phyloP scores from a whole-genome alignment of 352 stramenopile species.

The Phytopythium cucurbitacearum region DNA sequence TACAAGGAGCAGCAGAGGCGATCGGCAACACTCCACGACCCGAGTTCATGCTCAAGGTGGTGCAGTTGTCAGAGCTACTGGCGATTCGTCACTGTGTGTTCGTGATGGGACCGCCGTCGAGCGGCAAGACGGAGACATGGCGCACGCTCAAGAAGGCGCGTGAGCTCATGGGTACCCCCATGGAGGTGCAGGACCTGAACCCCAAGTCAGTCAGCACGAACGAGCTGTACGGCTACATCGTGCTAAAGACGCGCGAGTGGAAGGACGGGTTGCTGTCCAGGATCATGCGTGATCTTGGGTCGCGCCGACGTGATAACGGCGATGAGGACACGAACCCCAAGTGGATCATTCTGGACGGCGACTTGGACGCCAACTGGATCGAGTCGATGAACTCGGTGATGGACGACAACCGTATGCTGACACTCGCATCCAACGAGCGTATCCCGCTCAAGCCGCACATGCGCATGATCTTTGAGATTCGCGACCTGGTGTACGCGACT shows the following conservation, averaged over 20 bases:
- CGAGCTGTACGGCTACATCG: slow-evolving; percentile 96
- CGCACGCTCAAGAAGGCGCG: slow-evolving; percentile 90
- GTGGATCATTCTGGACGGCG: slow-evolving; percentile 97
- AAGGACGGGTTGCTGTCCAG: slow-evolving; percentile 94
- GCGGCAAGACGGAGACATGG: slow-evolving; percentile 95
- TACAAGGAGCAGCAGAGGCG: slow-evolving; percentile 73
- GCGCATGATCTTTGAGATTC: slow-evolving; percentile 97
- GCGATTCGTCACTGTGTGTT: slow-evolving; percentile 96
- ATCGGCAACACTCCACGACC: slow-evolving; percentile 78
- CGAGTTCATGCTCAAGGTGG: slow-evolving; percentile 92
- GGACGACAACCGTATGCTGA: slow-evolving; percentile 97
- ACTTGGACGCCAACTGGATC: slow-evolving; percentile 98
- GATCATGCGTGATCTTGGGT: slow-evolving; percentile 94
- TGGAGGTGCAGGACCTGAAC: slow-evolving; percentile 93
- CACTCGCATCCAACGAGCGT: slow-evolving; percentile 94
- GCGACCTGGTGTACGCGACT: slow-evolving; percentile 94
- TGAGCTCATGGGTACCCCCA: slow-evolving; percentile 82
- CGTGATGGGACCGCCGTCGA: slow-evolving; percentile 92
- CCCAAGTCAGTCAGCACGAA: slow-evolving; percentile 95
- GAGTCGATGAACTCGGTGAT: slow-evolving; percentile 97
- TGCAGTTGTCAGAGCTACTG: slow-evolving; percentile 93
- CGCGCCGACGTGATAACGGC: slow-evolving; percentile 84
- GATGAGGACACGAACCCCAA: slow-evolving; percentile 92
- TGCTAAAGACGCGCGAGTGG: slow-evolving; percentile 94
- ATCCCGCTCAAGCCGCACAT: slow-evolving; percentile 96